Base-by-base conservation (phyloP, 2,329 filamentous ascomycete genomes). In the Phialophora chinensis region DNA sequence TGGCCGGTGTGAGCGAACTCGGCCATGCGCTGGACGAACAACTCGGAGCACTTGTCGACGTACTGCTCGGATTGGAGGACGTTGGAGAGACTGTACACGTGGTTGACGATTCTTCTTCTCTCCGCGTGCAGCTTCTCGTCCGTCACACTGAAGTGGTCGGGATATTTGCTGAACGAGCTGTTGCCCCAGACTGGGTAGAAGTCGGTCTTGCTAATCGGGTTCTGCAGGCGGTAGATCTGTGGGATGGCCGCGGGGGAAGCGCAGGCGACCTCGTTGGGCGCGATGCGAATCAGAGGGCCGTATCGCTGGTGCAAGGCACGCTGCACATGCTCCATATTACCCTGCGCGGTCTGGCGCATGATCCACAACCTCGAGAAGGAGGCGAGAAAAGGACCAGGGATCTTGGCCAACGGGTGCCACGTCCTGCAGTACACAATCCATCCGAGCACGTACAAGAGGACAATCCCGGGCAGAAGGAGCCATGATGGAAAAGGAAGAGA, bases 251-350 rank as follows among this genome's bases (percentile, higher is more conserved):
- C 65, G 3, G 71, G 72, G 23, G 72, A 70, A 27, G 69, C 70
- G 47, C 70, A 73, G 10, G 71, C 67, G n/a, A 75, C 71, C 35
- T 80, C 74, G 38, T 76, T 75, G 0, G 81, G 81, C 0, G 74
- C 73, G 17, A 80, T 75, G 0, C 81, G 75, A 23, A 82, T 77
- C 2, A 80, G 72, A 3, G 63, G 58, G 6, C 71, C 71, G 42
- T 70, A 63, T 25, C 55, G 17, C 50, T 52, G 33, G 44, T 72
- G 71, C 52, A 72, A 62, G 12, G 57, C 66, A 29, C 70, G 61
- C 38, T 75, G 74, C 17, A 64, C 72, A 12, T 71, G 62, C 56
- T 74, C 68, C 31, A 74, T 69, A 53, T 73, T 66, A 1, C 74
- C 73, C 4, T 63, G 62, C 44, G 63, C 53, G 14, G 72, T 69